phyloP scores from a whole-genome alignment of 768 basidiomycete species.

The Dendrothele bispora region DNA sequence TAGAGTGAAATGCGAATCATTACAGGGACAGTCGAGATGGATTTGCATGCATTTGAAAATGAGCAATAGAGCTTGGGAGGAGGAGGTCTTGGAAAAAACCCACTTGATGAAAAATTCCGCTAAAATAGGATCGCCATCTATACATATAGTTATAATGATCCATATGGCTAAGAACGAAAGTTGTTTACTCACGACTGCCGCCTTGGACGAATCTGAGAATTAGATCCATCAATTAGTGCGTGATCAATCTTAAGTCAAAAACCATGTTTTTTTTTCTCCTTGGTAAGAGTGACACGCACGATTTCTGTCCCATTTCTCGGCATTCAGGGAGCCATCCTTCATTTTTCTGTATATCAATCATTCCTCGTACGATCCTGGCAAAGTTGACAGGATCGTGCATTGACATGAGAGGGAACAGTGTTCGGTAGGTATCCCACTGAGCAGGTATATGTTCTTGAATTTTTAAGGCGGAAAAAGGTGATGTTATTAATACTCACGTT shows the following conservation, averaged over 20 bases:
- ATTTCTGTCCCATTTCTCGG: slow-evolving; percentile 42
- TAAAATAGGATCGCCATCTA: slow-evolving; percentile 65
- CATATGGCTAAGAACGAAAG: not conserved
- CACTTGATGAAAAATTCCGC: slow-evolving; percentile 68
- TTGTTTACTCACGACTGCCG: slow-evolving; percentile 50
- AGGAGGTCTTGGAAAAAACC: too few relatives aligned
- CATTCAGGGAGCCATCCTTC: slow-evolving; percentile 75
- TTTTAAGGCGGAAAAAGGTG: too few relatives aligned
- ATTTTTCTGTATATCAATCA: slow-evolving; percentile 67
- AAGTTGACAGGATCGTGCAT: slow-evolving; percentile 63
- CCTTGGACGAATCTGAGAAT: slow-evolving; percentile 55
- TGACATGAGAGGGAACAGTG: slow-evolving; percentile 61
- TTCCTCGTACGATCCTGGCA: slow-evolving; percentile 58
- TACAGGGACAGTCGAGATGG: too few relatives aligned
- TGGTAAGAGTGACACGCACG: slow-evolving; percentile 44
- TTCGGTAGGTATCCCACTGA: slow-evolving; percentile 69
- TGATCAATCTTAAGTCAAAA: not conserved
- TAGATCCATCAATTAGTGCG: too few relatives aligned
- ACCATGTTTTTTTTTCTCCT: slow-evolving; percentile 19
- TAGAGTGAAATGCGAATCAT: too few relatives aligned
- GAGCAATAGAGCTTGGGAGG: not conserved
- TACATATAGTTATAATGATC: not conserved
- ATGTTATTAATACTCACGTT: slow-evolving; percentile 58
- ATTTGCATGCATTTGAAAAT: too few relatives aligned
- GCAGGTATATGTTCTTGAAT: too few relatives aligned